Conservation (phyloP, 306 rosid species). For the Medicago ruthenica region DNA sequence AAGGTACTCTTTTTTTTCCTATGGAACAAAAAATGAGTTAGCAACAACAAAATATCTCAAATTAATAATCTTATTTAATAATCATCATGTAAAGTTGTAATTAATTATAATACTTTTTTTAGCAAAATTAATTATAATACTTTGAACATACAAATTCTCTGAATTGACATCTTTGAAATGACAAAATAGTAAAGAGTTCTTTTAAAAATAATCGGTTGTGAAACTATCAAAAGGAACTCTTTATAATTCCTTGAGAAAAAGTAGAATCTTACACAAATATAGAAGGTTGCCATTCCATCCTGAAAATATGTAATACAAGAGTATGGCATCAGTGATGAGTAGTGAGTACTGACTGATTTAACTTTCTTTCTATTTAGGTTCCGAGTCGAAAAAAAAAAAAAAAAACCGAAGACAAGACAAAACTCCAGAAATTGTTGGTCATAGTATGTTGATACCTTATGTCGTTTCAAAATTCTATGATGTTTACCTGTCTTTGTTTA, state of each 20-base stretch:
- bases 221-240: slow-evolving; percentile 42
- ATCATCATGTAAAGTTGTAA: too few species aligned
- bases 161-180: slow-evolving; percentile 9
- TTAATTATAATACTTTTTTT: too few species aligned
- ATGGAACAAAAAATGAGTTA: too few species aligned
- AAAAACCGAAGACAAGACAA: slow-evolving; percentile 30
- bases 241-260: slow-evolving; percentile 15
- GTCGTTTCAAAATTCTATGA: slow-evolving; percentile 38
- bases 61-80: too few species aligned
- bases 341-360: neutral
- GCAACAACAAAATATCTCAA: too few species aligned
- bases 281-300: slow-evolving; percentile 53
- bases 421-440: slow-evolving; percentile 32
- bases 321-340: neutral
- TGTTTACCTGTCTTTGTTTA: slow-evolving; percentile 43
- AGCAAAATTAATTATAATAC: too few species aligned
- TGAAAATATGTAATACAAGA: slow-evolving; percentile 4
- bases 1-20: too few species aligned
- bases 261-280: slow-evolving; percentile 41
- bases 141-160: too few species aligned
- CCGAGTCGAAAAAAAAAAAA: slow-evolving; percentile 20
- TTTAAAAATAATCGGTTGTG: slow-evolving; percentile 39
- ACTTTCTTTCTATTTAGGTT: slow-evolving; percentile 11
- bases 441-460: too few species aligned
- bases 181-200: neutral